Evolutionary conservation across 106 monocot species (phyloP).

Genomic region (Dactylorhiza incarnata): DNA sequence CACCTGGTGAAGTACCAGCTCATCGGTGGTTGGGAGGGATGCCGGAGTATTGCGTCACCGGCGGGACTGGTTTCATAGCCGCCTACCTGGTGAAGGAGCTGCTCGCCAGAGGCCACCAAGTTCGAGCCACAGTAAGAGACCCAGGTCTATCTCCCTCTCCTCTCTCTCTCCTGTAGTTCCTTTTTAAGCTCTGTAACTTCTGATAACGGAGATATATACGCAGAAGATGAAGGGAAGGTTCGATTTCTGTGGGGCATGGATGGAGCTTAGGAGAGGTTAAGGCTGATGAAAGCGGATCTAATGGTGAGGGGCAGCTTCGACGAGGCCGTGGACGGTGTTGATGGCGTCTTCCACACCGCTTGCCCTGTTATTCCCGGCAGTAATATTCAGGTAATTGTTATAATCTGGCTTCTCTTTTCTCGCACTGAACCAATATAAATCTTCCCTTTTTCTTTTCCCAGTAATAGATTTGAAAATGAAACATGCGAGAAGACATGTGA

Average conservation of each 20-base stretch:
- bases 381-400: conserved; percentile 28
- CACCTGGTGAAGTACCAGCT: too few relatives aligned
- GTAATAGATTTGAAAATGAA: too few relatives aligned
- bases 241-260: conserved; percentile 54
- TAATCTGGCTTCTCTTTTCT: not conserved
- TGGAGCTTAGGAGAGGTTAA: conserved; percentile 72
- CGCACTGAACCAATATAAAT: too few relatives aligned
- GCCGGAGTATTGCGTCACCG: conserved; percentile 85
- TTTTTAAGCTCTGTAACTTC: not conserved
- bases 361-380: conserved; percentile 48
- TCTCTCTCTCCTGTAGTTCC: not conserved
- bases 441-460: too few relatives aligned
- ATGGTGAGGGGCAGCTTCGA: conserved; percentile 75
- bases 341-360: conserved; percentile 94
- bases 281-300: conserved; percentile 70
- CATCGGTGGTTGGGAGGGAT: conserved; percentile 16
- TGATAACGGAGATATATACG: not conserved
- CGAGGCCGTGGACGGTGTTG: conserved; percentile 59
- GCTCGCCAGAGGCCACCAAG: conserved; percentile 54
- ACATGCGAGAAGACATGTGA: too few relatives aligned
- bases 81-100: conserved; percentile 53
- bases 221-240: conserved; percentile 53
- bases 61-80: conserved; percentile 84
- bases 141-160: conserved; percentile 28
- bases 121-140: conserved; percentile 83